Evolutionary conservation across 805 yeast genomes (phyloP), one percentile per base, ranked within the genome.

Genomic region (Metschnikowia orientalis): DNA sequence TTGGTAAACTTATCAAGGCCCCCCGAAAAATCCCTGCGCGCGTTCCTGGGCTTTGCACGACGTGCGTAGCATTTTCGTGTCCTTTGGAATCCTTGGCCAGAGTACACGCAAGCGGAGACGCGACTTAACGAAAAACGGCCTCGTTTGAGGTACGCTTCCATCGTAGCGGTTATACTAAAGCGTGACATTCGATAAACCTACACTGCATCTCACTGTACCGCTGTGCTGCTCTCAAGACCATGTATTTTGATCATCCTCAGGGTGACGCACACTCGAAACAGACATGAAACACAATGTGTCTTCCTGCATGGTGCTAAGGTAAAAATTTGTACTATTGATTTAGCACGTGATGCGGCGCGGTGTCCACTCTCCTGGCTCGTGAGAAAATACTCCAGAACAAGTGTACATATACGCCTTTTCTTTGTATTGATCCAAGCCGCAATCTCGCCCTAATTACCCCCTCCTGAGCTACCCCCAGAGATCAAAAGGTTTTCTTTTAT

Each of bases 361-460:
- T 30, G 40, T 35, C 43, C 40, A 35, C 24, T 37, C 34, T 35
- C 32, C 40, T 32, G 31, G 23, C 40, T 12, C n/a, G 12, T 19
- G 35, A 17, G 35, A 27, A 34, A 30, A 35, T 30, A 33, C 30
- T 26, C 37, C 30, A 33, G 23, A 36, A 33, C 33, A 32, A 32
- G 42, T 32, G 42, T 35, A 32, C 43, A 35, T 35, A 34, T 33
- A 28, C 39, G 38, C 32, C 22, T 28, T 35, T 35, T 32, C 42
- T 28, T 26, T 17, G 29, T 18, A 22, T 17, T 22, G 26, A 15
- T 28, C 21, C 21, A n/a, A 22, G 11, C 26, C 15, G 22, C 32
- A 29, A 16, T 8, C 26, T n/a, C 21, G 26, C 32, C 23, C 20
- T 21, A n/a, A n/a, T n/a, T n/a, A n/a, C n/a, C n/a, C n/a, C n/a